These are phyloP conservation scores for Kappamyces sp. DNA, from an alignment of 192 early-diverging fungal genomes.

Conservation along the genomic window DNA sequence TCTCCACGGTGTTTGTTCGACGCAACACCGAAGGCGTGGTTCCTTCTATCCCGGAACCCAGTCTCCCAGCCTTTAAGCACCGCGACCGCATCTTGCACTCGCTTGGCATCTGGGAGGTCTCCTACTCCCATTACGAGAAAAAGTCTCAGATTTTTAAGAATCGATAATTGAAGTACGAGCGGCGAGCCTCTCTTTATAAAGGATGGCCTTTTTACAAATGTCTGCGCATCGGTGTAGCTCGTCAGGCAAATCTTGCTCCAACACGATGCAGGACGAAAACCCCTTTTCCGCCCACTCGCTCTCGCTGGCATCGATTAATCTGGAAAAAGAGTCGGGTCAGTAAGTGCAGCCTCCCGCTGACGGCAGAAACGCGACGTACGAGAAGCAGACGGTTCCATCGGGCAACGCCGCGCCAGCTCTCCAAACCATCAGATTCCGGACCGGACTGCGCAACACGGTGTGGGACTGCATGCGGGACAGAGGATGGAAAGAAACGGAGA, in stretches of 20 bases:
- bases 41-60: neutral
- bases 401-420: neutral
- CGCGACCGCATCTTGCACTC: conserved; percentile 43
- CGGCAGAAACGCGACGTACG: neutral
- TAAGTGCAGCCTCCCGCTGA: neutral
- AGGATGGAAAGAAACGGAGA: conserved; percentile 56
- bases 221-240: too few species aligned
- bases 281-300: too few species aligned
- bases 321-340: neutral
- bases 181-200: too few species aligned
- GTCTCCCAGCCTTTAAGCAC: conserved; percentile 26
- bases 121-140: conserved; percentile 37
- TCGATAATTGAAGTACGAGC: too few species aligned
- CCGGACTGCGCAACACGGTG: conserved; percentile 50
- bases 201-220: too few species aligned
- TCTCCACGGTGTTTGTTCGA: conserved; percentile 70
- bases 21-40: conserved; percentile 15
- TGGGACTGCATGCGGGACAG: conserved; percentile 54
- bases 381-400: too few species aligned
- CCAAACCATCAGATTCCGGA: conserved; percentile 42
- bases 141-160: too few species aligned
- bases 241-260: too few species aligned
- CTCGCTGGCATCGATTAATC: neutral
- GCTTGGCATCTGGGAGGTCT: conserved; percentile 50
- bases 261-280: too few species aligned